Evolutionary conservation across 805 yeast genomes (phyloP).

Genomic region (Ascoidea tarda): DNA sequence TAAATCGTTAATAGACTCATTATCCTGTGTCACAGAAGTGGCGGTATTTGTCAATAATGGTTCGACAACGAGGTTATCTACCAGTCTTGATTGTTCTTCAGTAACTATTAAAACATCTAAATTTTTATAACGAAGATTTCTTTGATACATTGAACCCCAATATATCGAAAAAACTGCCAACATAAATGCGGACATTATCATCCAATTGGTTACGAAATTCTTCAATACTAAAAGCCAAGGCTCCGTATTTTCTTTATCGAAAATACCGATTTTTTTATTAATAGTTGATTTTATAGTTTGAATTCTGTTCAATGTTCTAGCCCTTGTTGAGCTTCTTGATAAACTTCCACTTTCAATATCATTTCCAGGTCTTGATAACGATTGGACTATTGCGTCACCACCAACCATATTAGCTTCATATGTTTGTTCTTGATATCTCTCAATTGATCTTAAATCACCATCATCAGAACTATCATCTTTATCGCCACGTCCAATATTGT

Average conservation of each 20-base stretch:
- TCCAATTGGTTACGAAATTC: neutral
- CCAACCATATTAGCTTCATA: no score
- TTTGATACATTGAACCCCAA: slow-evolving; percentile 23
- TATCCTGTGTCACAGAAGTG: slow-evolving; percentile 1
- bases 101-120: slow-evolving; percentile 19
- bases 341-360: no score
- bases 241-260: neutral
- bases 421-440: no score
- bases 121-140: slow-evolving; percentile 13
- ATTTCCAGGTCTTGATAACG: no score
- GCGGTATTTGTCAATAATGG: slow-evolving; percentile 11
- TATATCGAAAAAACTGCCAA: slow-evolving; percentile 17
- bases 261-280: neutral
- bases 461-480: no score
- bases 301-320: no score
- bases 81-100: slow-evolving; percentile 14
- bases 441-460: no score
- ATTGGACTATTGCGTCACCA: no score
- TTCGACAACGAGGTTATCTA: slow-evolving; percentile 8
- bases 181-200: slow-evolving; percentile 12
- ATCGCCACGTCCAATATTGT: no score
- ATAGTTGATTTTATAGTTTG: no score
- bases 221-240: neutral
- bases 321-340: no score
- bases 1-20: slow-evolving; percentile 5